Conservation (phyloP, 2,329 filamentous ascomycete species). For the Apiospora koreana region DNA sequence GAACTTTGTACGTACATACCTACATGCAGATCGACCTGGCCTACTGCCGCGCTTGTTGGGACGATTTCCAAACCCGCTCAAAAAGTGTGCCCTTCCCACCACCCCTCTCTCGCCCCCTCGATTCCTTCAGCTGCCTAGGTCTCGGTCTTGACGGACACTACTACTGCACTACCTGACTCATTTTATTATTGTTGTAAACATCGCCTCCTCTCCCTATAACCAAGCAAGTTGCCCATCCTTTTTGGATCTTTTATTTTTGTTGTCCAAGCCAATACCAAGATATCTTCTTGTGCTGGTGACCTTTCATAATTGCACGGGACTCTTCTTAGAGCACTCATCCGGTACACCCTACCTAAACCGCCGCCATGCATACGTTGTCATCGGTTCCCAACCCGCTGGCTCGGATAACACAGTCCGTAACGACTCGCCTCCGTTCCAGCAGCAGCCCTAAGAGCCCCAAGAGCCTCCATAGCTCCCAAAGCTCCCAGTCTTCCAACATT, state of each 20-base stretch:
- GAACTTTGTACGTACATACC: background rate
- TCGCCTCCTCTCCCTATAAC: background rate
- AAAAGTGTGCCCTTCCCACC: background rate
- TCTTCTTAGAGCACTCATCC: background rate
- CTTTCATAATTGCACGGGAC: background rate
- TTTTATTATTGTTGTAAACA: background rate
- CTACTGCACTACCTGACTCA: background rate
- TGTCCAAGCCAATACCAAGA: background rate
- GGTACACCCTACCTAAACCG: background rate
- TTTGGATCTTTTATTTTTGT: background rate
- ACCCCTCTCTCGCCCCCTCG: background rate
- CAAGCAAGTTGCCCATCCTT: background rate
- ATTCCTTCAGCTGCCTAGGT: background rate
- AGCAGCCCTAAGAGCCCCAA: background rate
- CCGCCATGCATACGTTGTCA: background rate
- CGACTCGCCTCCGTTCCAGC: background rate
- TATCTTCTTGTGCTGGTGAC: background rate
- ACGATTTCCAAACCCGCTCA: background rate
- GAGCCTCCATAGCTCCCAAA: conserved; percentile 1
- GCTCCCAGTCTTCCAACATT: background rate
- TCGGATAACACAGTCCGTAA: background rate
- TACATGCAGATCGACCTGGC: too few relatives aligned
- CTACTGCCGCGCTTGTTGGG: background rate
- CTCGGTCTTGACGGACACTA: conserved; percentile 1
- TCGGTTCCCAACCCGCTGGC: background rate